Base-by-base conservation (phyloP, 202 grass and related monocot genomes). In the Setaria viridis region DNA sequence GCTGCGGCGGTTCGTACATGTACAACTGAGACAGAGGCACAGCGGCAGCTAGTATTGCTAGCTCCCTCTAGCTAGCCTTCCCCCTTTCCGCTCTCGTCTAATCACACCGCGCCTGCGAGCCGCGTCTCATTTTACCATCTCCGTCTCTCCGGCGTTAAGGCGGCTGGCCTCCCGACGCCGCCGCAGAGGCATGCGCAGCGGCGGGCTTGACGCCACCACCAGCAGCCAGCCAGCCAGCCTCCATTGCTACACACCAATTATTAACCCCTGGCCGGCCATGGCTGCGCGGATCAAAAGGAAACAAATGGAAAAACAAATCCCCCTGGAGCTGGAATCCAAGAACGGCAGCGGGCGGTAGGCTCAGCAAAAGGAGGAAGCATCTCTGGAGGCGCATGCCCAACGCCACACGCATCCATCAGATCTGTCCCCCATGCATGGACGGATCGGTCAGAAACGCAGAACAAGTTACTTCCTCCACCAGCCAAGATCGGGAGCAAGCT, bases 391-490 rank as follows among this genome's bases (percentile, higher is more conserved):
- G 56, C 57, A 62, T 55, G 16, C 49, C 72, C 30, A 74, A 55
- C 65, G 19, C 53, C 53, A 72, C 80, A 82, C 80, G 80, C 80
- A 82, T 72, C 80, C 25, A 72, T 82, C 80, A 82, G 80, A 82
- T 72, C 55, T 82, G 80, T 82, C 68, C 32, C 80, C 80, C 80
- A 82, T 82, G 67, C 58, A 78, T 20, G 58, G 80, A 33, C 42
- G 79, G 50, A 57, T 70, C 63, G 42, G 79, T 57, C 39, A 41
- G 39, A 41, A 5, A 41, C 39, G 8, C n/a, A 10, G 79, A 81
- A 1, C 3, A 74, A 54, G 48, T 68, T 80, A 80, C 63, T 80
- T 37, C 30, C 11, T 3, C 78, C 63, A 25, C 25, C 1, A 9
- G 71, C 34, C 64, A 15, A 37, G 60, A 34, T 8, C 63, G 63